Base-by-base conservation (phyloP, 768 basidiomycete genomes). In the Russula vinacea region DNA sequence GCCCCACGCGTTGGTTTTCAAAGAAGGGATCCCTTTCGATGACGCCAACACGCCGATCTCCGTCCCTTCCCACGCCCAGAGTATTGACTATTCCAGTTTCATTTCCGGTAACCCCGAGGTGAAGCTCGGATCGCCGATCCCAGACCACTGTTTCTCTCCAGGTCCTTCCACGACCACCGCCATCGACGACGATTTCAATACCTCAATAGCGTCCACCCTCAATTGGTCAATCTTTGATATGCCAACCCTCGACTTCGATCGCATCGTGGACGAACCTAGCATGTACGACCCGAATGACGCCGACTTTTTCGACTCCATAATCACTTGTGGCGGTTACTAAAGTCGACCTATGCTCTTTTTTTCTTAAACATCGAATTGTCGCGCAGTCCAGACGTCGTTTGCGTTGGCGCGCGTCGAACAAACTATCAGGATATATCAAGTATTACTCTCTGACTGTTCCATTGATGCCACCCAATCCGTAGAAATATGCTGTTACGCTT, bases 21-120 rank as follows among this genome's bases (percentile, higher is more conserved):
- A 29, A 2, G 45, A 59, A 8, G 45, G 9, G 5, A 40, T 45
- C 14, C 17, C 40, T 1, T 32, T 56, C n/a, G 57, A 53, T 47
- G 57, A 14, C 2, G 6, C 58, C 29, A 39, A 64, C 52, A 33
- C 35, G 16, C 57, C 29, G 51, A 44, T 50, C 37, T 9, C 58
- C 45, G 19, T 5, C 5, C 42, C 51, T 39, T 24, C 26, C 35
- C 35, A 7, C 16, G 16, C 22, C n/a, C 35, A 55, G 44, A 39
- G 35, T 37, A 42, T 60, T 35, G 58, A 64, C 63, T 64, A 64
- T 32, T 47, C 52, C 39, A 19, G 53, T 24, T 55, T 35, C 50
- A 61, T 61, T 24, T 61, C 59, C 2, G 64, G 64, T 16, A 45
- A 65, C 19, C 64, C 64, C 33, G 54, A 65, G 35, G 64, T 60